Evolutionary conservation across 441 rosid genomes (phyloP).

Genomic region (Metrosideros polymorpha): DNA sequence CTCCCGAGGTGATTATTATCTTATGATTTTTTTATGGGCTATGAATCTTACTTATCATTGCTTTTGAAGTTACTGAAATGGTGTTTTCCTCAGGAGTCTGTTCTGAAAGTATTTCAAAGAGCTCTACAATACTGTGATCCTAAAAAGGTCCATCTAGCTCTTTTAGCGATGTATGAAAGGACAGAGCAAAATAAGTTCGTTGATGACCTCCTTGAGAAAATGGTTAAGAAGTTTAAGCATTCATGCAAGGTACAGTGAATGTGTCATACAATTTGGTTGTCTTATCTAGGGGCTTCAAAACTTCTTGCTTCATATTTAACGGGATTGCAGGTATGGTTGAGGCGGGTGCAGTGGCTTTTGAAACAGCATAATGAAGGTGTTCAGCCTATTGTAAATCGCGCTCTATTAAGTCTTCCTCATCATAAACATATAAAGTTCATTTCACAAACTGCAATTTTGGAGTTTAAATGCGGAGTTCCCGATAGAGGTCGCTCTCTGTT

Average conservation of each 20-base stretch:
- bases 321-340: constrained; percentile 64
- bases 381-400: constrained; percentile 63
- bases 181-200: constrained; percentile 71
- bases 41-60: not conserved
- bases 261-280: not conserved
- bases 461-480: constrained; percentile 85
- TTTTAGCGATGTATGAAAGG: constrained; percentile 79
- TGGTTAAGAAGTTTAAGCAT: constrained; percentile 83
- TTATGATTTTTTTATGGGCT: not conserved
- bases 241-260: constrained; percentile 73
- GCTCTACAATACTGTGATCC: constrained; percentile 89
- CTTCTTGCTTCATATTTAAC: not conserved
- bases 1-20: constrained; percentile 59
- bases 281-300: not conserved
- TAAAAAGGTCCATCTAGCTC: constrained; percentile 73
- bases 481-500: constrained; percentile 86
- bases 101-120: constrained; percentile 69
- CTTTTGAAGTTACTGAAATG: not conserved
- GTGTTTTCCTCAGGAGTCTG: constrained; percentile 62
- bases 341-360: constrained; percentile 47
- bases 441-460: constrained; percentile 78
- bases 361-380: constrained; percentile 49
- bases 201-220: constrained; percentile 59
- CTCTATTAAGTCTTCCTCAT: constrained; percentile 73
- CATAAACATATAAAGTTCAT: constrained; percentile 84